Conservation (phyloP, 2,329 filamentous ascomycete species). For the Phialophora chinensis region DNA sequence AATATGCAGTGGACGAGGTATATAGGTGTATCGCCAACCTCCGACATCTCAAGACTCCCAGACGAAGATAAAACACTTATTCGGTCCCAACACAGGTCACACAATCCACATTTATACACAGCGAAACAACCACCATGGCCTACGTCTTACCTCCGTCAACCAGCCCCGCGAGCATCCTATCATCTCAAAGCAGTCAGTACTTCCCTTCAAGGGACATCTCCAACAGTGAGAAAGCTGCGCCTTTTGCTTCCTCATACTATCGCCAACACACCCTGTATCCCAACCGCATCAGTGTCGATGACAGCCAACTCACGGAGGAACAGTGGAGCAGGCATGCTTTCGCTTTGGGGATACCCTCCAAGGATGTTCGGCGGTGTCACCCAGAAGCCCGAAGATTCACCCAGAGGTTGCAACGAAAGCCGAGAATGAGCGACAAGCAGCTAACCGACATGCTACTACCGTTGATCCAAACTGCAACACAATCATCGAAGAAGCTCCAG, state of each 20-base stretch:
- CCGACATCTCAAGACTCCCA: neutral
- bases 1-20: neutral
- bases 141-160: neutral
- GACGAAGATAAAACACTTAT: slow-evolving; percentile 1
- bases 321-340: slow-evolving; percentile 30
- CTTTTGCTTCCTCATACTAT: slow-evolving; percentile 21
- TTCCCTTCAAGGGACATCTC: slow-evolving; percentile 13
- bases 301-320: slow-evolving; percentile 23
- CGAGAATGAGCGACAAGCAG: slow-evolving; percentile 15
- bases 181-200: slow-evolving; percentile 9
- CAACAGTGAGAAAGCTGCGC: neutral
- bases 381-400: slow-evolving; percentile 27
- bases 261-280: slow-evolving; percentile 19
- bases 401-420: slow-evolving; percentile 27
- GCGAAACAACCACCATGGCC: slow-evolving; percentile 15
- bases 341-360: slow-evolving; percentile 29
- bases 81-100: neutral
- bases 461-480: slow-evolving; percentile 24
- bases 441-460: slow-evolving; percentile 22
- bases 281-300: slow-evolving; percentile 27
- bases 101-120: neutral
- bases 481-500: slow-evolving; percentile 23
- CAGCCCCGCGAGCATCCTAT: slow-evolving; percentile 17
- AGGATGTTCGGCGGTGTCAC: slow-evolving; percentile 18
- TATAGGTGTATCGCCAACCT: slow-evolving; percentile 9